Evolutionary conservation across 73 alveolate genomes (phyloP), one percentile per base, ranked within the genome.

Genomic region (Paramecium octaurelia): DNA sequence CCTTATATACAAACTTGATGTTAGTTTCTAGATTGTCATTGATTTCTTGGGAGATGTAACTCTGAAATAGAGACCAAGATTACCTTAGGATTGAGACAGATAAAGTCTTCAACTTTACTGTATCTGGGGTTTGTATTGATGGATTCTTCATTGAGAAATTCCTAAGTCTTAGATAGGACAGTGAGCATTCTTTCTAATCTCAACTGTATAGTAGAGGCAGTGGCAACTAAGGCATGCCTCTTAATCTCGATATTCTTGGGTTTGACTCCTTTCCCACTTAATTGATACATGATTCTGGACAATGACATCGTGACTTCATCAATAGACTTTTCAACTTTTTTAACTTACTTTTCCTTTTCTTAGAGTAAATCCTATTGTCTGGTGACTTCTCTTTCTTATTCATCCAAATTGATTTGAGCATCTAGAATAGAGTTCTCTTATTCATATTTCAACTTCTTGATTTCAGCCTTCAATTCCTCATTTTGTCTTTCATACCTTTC

Each of bases 271-370:
- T 35, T 73, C 8, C 59, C 87, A 10, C 46, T 29, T 35, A 75
- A 75, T 75, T 36, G 10, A 75, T 36, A 75, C 60, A 40, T 31
- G 4, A 75, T 73, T 73, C 87, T 73, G 11, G 87, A 73, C 4
- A 73, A 35, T 29, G 87, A 35, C 50, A 73, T 75, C 0, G 88
- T 34, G 4, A 75, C 88, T 20, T 75, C 88, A 75, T 75, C 88
- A 16, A 75, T 75, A 36, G 88, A 34, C 11, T 75, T 75, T 40
- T 75, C 88, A 36, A 75, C 88, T 20, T 75, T 75, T 75, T 75
- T 75, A 8, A 75, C 58, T 40, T 75, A 75, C 7, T 75, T 75
- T 10, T 75, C 88, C 35, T 75, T 75, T 14, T 75, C 88, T 34
- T 40, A 29, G 3, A 75, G 48, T 40, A 75, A 11, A 36, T 75